Evolutionary conservation across 495 filamentous ascomycete species (phyloP).

Genomic region (Aspergillus bridgeri): DNA sequence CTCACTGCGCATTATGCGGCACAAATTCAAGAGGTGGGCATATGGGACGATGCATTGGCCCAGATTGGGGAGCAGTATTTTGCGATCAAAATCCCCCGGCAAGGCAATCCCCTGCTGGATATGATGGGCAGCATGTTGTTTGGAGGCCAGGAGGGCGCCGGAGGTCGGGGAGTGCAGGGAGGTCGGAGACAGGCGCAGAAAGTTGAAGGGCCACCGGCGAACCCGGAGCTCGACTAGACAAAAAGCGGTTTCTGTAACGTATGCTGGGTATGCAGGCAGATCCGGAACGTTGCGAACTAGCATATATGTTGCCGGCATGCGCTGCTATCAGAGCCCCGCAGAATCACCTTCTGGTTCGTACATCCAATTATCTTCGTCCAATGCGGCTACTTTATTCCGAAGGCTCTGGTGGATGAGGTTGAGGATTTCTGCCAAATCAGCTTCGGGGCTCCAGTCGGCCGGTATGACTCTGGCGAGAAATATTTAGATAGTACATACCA

Average conservation of each 20-base stretch:
- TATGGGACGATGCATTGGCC: constrained; percentile 81
- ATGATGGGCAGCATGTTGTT: constrained; percentile 97
- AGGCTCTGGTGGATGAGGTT: constrained; percentile 69
- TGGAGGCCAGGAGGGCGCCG: constrained; percentile 52
- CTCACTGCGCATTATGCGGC: constrained; percentile 75
- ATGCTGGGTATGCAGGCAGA: background rate
- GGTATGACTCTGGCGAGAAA: background rate
- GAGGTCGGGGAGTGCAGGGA: constrained; percentile 34
- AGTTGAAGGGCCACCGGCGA: constrained; percentile 48
- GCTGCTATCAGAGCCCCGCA: constrained; percentile 15
- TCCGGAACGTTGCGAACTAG: background rate
- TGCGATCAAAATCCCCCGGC: constrained; percentile 81
- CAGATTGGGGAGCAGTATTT: constrained; percentile 97
- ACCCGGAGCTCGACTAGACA: constrained; percentile 52
- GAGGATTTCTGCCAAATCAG: constrained; percentile 59
- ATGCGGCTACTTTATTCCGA: constrained; percentile 62
- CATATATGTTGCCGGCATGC: background rate
- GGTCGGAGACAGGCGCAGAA: constrained; percentile 37
- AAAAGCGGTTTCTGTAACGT: background rate
- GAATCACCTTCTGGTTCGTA: constrained; percentile 72
- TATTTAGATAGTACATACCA: constrained; percentile 44
- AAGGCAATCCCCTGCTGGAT: constrained; percentile 86
- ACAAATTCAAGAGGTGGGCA: constrained; percentile 67
- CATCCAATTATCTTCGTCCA: constrained; percentile 90
- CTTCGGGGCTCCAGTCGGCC: constrained; percentile 4